phyloP scores from a whole-genome alignment of 2,329 filamentous ascomycete species.

The Westerdykella ornata region DNA sequence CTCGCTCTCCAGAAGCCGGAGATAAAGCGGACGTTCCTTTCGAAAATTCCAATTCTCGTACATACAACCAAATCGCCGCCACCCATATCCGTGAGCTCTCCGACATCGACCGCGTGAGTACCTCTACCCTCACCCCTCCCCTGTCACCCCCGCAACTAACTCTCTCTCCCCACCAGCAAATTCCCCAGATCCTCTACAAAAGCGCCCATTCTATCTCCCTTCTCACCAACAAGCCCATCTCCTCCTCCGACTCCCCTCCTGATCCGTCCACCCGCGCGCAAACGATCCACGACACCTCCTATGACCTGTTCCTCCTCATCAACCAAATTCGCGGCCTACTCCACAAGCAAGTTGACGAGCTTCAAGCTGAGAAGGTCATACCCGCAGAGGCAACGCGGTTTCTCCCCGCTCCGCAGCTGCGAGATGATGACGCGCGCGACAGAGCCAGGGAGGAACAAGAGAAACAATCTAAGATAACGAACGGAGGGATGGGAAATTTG shows the following conservation, averaged over 20 bases:
- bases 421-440: background rate
- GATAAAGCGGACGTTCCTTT: too few species aligned
- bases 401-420: constrained; percentile 3
- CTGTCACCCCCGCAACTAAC: constrained; percentile 54
- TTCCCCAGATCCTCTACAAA: constrained; percentile 53
- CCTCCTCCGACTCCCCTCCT: constrained; percentile 36
- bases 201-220: constrained; percentile 25
- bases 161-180: constrained; percentile 25
- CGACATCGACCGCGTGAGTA: constrained; percentile 19
- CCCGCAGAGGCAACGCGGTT: constrained; percentile 22
- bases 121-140: constrained; percentile 73
- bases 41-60: background rate
- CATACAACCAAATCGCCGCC: constrained; percentile 27
- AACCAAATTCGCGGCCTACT: constrained; percentile 41
- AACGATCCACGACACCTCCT: constrained; percentile 65
- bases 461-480: constrained; percentile 30
- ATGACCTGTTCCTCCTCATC: constrained; percentile 65
- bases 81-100: constrained; percentile 29
- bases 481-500: constrained; percentile 50
- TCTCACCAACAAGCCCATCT: constrained; percentile 33
- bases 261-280: constrained; percentile 37
- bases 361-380: constrained; percentile 29
- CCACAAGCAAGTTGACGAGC: constrained; percentile 24
- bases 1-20: too few species aligned
- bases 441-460: constrained; percentile 4